Conservation (phyloP, 352 stramenopile genomes). For the Thraustochytrium sp. region DNA sequence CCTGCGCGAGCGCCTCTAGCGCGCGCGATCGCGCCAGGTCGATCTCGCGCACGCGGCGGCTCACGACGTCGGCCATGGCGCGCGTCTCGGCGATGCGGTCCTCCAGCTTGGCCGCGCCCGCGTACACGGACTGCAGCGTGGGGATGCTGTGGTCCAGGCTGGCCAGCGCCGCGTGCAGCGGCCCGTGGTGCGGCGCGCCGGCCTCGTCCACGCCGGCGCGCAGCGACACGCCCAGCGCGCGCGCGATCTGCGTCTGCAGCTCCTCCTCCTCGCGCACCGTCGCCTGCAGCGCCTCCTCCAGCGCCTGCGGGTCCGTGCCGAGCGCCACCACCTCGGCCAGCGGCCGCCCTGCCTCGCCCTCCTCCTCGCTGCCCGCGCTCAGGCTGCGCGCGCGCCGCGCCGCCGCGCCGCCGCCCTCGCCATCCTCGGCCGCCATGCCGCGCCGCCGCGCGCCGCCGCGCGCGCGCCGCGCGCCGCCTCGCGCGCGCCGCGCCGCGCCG, state of each 20-base stretch:
- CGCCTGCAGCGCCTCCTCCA: neutral
- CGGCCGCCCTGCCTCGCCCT: neutral
- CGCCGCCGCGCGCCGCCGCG: neutral
- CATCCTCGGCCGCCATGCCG: neutral
- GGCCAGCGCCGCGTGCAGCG: neutral
- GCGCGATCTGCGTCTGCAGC: neutral
- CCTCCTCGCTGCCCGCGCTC: neutral
- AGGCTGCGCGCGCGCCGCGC: neutral
- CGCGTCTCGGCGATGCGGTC: constrained; percentile 27
- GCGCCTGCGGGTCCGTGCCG: neutral
- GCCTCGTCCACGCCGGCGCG: neutral
- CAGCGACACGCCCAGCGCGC: neutral
- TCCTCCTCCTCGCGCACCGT: neutral
- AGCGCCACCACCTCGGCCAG: constrained; percentile 27
- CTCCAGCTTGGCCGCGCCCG: neutral
- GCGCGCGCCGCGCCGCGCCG: too few species aligned
- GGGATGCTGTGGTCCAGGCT: neutral
- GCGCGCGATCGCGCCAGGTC: constrained; percentile 27
- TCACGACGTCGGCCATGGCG: constrained; percentile 31
- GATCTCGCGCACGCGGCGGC: constrained; percentile 28
- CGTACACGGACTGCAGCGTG: constrained; percentile 8
- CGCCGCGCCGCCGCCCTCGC: neutral
- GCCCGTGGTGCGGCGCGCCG: neutral
- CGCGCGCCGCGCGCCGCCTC: neutral
- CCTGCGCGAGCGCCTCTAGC: constrained; percentile 2